phyloP scores from a whole-genome alignment of 129 eudicot genomes.

The Ambrosia trifida region DNA sequence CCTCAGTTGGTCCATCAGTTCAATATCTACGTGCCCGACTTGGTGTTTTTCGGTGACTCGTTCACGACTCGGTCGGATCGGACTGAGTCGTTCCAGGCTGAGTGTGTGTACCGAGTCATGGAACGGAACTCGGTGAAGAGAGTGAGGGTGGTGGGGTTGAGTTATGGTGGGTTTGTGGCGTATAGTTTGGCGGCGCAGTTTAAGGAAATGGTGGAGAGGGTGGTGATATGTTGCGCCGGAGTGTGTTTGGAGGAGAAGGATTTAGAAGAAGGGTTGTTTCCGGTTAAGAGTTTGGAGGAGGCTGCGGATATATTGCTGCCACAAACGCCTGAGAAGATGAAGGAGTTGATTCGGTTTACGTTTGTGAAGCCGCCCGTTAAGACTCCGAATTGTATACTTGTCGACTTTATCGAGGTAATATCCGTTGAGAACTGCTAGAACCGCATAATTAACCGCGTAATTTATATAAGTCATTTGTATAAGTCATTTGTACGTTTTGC shows the following conservation, averaged over 20 bases:
- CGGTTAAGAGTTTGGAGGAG: conserved; percentile 63
- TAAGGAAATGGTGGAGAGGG: conserved; percentile 58
- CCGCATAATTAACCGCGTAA: no score
- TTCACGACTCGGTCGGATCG: conserved; percentile 62
- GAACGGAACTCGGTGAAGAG: conserved; percentile 47
- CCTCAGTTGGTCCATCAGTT: conserved; percentile 43
- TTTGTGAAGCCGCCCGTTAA: conserved; percentile 62
- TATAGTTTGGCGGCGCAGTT: conserved; percentile 68
- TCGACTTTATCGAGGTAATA: conserved; percentile 64
- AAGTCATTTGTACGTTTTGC: no score
- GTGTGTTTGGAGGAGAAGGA: conserved; percentile 86
- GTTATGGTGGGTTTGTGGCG: conserved; percentile 94
- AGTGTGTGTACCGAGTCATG: conserved; percentile 71
- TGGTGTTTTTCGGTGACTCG: conserved; percentile 82
- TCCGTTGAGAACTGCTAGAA: no score
- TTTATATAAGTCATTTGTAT: no score
- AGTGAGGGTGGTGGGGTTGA: conserved; percentile 70
- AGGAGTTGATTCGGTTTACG: conserved; percentile 53
- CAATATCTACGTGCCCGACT: conserved; percentile 87
- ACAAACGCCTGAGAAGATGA: conserved; percentile 68
- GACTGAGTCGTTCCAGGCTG: conserved; percentile 77
- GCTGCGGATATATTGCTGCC: conserved; percentile 72
- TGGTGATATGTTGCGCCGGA: conserved; percentile 83
- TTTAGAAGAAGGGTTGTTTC: conserved; percentile 65
- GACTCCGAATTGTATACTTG: conserved; percentile 61